phyloP scores from a whole-genome alignment of 495 filamentous ascomycete species.

The Talaromyces liani region DNA sequence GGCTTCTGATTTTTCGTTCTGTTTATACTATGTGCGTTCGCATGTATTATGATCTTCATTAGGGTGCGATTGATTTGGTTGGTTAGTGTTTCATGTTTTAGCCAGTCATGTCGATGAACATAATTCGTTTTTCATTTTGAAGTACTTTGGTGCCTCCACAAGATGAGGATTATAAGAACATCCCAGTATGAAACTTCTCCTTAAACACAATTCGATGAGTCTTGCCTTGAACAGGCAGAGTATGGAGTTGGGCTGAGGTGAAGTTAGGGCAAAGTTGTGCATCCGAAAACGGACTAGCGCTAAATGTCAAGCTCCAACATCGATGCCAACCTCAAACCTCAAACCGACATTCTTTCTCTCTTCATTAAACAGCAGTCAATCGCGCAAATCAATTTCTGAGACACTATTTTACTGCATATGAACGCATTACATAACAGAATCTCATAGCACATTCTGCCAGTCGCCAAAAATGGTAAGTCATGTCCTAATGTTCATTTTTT shows the following conservation, averaged over 20 bases:
- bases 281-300: not conserved
- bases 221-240: not conserved
- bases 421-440: not conserved
- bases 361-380: not conserved
- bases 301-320: not conserved
- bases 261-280: not conserved
- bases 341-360: not conserved
- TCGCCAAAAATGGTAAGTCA: not conserved
- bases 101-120: slow-evolving; percentile 1
- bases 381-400: not conserved
- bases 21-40: slow-evolving; percentile 2
- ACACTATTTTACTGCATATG: not conserved
- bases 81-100: not conserved
- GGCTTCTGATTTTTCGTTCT: not conserved
- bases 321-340: not conserved
- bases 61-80: not conserved
- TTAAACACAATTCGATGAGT: not conserved
- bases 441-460: not conserved
- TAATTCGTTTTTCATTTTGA: not conserved
- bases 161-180: not conserved
- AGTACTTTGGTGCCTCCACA: not conserved
- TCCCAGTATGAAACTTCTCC: not conserved
- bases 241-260: not conserved
- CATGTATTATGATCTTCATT: not conserved
- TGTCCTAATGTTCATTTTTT: slow-evolving; percentile 12